Percentiles rank a stretch among this genome's conserved stretches.
phyloP scores from a whole-genome alignment of 495 filamentous ascomycete genomes.

The Aspergillus mulundensis region DNA sequence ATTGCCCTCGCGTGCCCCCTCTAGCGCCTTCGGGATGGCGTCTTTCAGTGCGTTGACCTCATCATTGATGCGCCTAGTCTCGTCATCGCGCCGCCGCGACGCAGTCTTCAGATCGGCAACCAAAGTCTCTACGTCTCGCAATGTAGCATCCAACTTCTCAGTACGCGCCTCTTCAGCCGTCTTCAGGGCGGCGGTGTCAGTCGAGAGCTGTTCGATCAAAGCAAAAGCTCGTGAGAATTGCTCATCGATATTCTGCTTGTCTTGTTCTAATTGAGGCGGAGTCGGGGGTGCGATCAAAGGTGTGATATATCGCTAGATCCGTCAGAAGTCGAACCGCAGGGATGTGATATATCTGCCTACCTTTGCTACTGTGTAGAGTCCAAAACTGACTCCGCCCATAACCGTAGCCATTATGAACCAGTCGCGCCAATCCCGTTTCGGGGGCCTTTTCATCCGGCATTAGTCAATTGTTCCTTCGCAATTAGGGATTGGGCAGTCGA shows the following conservation, averaged over 20 bases:
- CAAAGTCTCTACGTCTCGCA: conserved; percentile 79
- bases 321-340: conserved; percentile 8
- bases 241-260: conserved; percentile 87
- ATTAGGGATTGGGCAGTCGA: background rate
- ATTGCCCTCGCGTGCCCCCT: conserved; percentile 77
- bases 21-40: conserved; percentile 79
- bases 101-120: conserved; percentile 75
- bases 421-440: conserved; percentile 91
- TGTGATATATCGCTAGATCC: conserved; percentile 71
- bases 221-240: conserved; percentile 88
- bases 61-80: conserved; percentile 76
- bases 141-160: conserved; percentile 74
- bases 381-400: conserved; percentile 79
- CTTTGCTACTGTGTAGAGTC: conserved; percentile 82
- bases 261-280: conserved; percentile 83
- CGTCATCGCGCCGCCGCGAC: conserved; percentile 75
- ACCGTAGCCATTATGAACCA: conserved; percentile 98
- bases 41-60: conserved; percentile 80
- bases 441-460: conserved; percentile 33
- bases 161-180: conserved; percentile 78
- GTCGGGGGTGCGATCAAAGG: conserved; percentile 92
- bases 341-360: conserved; percentile 41
- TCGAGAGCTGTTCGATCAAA: conserved; percentile 83
- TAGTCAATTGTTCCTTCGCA: conserved; percentile 9
- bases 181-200: conserved; percentile 86